A percentile compares a stretch with the other conserved stretches of the same genome.
Conservation (phyloP, 2,329 filamentous ascomycete genomes). For the Talaromyces sp. region DNA sequence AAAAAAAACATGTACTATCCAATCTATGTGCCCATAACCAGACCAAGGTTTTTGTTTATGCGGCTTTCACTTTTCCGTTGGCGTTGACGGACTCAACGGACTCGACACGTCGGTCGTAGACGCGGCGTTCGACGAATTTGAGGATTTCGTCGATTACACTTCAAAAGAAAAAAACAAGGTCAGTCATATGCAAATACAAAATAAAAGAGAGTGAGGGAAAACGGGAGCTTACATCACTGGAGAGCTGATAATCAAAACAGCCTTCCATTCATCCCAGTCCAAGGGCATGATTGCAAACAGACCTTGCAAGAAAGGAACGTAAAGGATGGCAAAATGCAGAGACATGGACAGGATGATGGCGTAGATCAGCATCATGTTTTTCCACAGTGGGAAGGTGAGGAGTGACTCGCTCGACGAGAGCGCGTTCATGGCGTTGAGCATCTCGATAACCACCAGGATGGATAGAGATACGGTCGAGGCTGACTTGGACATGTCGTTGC, state of each 20-base stretch:
- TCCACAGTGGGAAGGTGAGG: constrained; percentile 89
- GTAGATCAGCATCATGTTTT: constrained; percentile 97
- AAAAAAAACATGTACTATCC: not conserved
- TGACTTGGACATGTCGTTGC: constrained; percentile 76
- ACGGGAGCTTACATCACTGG: constrained; percentile 75
- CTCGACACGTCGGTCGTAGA: constrained; percentile 44
- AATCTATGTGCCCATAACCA: not conserved
- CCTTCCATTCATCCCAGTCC: constrained; percentile 84
- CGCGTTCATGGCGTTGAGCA: constrained; percentile 99
- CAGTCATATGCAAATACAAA: constrained; percentile 16
- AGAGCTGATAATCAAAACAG: constrained; percentile 79
- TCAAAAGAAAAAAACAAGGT: constrained; percentile 2
- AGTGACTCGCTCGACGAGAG: constrained; percentile 93
- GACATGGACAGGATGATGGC: constrained; percentile 91
- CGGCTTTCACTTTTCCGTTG: constrained; percentile 30
- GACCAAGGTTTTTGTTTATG: constrained; percentile 7
- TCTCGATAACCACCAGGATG: constrained; percentile 92
- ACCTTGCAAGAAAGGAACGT: constrained; percentile 80
- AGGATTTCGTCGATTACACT: constrained; percentile 79
- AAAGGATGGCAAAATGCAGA: constrained; percentile 89
- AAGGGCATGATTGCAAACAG: constrained; percentile 90
- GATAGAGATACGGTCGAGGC: constrained; percentile 92
- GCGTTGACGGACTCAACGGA: not conserved
- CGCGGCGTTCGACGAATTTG: constrained; percentile 69
- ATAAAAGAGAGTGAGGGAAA: not conserved